Evolutionary conservation across 768 basidiomycete species (phyloP), one percentile per base, ranked within the genome.

Genomic region (Rhizopogon roseolus): DNA sequence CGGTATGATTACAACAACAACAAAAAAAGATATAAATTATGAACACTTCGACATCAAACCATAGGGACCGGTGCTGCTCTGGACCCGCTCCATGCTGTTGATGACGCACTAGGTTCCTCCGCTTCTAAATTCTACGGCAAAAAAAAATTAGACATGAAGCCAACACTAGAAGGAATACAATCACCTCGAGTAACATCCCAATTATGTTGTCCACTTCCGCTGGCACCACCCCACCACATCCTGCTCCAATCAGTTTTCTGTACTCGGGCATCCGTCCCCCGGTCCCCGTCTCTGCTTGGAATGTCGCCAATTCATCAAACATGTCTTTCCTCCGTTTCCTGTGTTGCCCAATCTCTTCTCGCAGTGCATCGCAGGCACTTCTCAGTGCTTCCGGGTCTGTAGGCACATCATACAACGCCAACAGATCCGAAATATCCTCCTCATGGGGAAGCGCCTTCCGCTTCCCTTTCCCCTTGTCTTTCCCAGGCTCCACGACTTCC

Each of bases 211-310:
- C 95, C 37, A 98, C 89, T 57, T 98, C 94, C n/a, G 82, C 76
- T 2, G 88, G 83, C 3, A 87, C 81, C 29, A 94, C 80, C 0
- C 91, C 89, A 22, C 93, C 93, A 71, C 92, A 96, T 0, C 92
- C 94, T 14, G 92, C 86, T 32, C 88, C 87, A 62, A 99, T 94
- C 49, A 99, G 69, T 57, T 86, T 77, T 60, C 94, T 76, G 67
- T 98, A 99, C 59, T 95, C 89, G 5, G 81, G 77, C 85, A 98
- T 95, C 57, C 86, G 78, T 39, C 90, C 91, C 29, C 88, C 85
- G 0, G 94, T 97, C 5, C 95, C 95, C 0, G 90, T 86, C 69
- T 95, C 92, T 17, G 91, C 88, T 66, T 94, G 90, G 70, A 90
- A 86, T 29, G 76, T 80, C 10, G 89, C 89, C 59, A 91, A 76